A percentile compares a stretch with the other conserved stretches of the same genome.
phyloP scores from a whole-genome alignment of 1,284 basidiomycete genomes.

The Pascua guehoae region DNA sequence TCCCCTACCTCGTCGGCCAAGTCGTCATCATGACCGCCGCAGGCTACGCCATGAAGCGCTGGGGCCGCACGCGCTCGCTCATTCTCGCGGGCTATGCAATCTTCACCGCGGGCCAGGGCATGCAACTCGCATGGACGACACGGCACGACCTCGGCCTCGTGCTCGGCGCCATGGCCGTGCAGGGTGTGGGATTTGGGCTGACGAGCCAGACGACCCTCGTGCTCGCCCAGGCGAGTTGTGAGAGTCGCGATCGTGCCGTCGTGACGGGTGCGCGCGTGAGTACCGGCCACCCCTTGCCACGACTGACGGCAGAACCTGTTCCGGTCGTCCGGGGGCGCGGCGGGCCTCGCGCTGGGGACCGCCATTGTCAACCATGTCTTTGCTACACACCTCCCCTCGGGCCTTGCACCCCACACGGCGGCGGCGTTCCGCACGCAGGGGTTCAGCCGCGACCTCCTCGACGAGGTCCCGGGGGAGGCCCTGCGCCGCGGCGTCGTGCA shows the following conservation, averaged over 20 bases:
- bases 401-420: constrained; percentile 1
- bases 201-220: constrained; percentile 36
- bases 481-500: not conserved
- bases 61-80: constrained; percentile 16
- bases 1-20: constrained; percentile 34
- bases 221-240: constrained; percentile 30
- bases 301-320: constrained; percentile 9
- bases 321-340: constrained; percentile 21
- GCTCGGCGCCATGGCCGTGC: constrained; percentile 23
- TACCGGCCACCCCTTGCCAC: not conserved
- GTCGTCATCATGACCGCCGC: constrained; percentile 24
- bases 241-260: constrained; percentile 26
- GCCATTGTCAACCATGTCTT: constrained; percentile 26
- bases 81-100: constrained; percentile 29
- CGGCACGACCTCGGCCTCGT: constrained; percentile 19
- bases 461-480: not conserved
- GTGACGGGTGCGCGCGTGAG: constrained; percentile 32
- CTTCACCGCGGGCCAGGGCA: constrained; percentile 26
- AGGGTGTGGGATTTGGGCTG: constrained; percentile 34
- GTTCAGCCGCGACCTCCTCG: not conserved
- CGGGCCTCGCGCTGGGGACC: constrained; percentile 26
- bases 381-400: constrained; percentile 10
- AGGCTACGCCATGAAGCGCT: constrained; percentile 31
- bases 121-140: constrained; percentile 21
- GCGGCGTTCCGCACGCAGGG: not conserved